Conservation (phyloP, 805 yeast genomes). For the Blastobotrys muscicola region DNA sequence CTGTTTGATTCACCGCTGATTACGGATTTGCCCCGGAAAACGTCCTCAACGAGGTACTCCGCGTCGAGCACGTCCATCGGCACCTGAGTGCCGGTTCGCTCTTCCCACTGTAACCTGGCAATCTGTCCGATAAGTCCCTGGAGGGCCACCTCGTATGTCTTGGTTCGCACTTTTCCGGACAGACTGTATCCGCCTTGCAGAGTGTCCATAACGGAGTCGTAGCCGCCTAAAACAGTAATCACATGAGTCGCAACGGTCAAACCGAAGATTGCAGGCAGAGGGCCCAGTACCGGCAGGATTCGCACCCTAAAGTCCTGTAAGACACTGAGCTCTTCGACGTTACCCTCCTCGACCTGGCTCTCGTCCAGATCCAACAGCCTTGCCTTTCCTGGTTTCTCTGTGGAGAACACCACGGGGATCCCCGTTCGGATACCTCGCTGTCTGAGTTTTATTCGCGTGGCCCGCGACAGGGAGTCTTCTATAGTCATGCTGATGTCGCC, state of each 20-base stretch:
- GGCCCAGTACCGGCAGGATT: slow-evolving; percentile 90
- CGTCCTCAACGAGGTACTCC: slow-evolving; percentile 80
- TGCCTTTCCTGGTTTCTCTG: slow-evolving; percentile 97
- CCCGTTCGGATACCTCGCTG: slow-evolving; percentile 65
- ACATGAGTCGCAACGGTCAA: slow-evolving; percentile 79
- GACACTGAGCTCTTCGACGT: slow-evolving; percentile 80
- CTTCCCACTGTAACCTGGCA: slow-evolving; percentile 55
- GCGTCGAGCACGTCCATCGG: slow-evolving; percentile 61
- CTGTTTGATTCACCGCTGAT: slow-evolving; percentile 74
- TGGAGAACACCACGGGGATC: slow-evolving; percentile 81
- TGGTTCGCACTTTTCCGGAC: slow-evolving; percentile 81
- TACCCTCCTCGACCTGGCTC: slow-evolving; percentile 68
- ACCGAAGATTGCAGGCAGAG: slow-evolving; percentile 96
- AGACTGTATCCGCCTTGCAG: slow-evolving; percentile 57
- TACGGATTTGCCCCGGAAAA: slow-evolving; percentile 87
- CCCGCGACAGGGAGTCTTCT: slow-evolving; percentile 86
- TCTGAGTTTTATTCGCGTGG: slow-evolving; percentile 77
- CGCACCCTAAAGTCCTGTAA: slow-evolving; percentile 85
- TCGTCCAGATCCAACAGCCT: slow-evolving; percentile 76
- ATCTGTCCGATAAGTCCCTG: slow-evolving; percentile 84
- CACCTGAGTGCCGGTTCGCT: slow-evolving; percentile 50
- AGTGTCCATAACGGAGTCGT: slow-evolving; percentile 33
- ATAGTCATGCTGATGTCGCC: slow-evolving; percentile 84
- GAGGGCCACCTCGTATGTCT: slow-evolving; percentile 72
- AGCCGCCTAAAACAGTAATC: slow-evolving; percentile 71